phyloP scores from a whole-genome alignment of 2,329 filamentous ascomycete species.

The Grosmannia clavigera region DNA sequence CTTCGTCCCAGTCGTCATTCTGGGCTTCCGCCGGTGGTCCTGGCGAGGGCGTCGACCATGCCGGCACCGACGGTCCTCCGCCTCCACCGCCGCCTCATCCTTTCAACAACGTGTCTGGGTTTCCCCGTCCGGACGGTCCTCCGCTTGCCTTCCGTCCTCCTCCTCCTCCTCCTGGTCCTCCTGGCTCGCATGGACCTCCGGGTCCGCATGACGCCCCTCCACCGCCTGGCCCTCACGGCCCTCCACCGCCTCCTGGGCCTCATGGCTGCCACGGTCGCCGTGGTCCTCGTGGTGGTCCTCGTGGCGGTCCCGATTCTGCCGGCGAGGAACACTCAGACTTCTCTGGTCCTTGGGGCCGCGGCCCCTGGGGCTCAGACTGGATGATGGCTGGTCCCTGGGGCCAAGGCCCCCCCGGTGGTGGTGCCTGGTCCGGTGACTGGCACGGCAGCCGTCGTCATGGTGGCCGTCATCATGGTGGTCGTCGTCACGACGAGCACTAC shows the following conservation, averaged over 20 bases:
- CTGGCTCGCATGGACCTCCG: background rate
- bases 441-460: background rate
- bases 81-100: background rate
- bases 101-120: background rate
- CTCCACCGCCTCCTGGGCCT: background rate
- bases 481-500: slow-evolving; percentile 3
- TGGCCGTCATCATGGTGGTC: background rate
- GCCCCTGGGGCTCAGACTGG: background rate
- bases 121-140: background rate
- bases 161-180: background rate
- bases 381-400: slow-evolving; percentile 7
- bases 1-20: background rate
- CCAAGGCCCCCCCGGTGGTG: background rate
- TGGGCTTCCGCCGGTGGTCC: background rate
- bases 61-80: background rate
- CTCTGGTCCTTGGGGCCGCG: background rate
- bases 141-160: background rate
- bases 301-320: background rate
- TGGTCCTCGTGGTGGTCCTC: background rate
- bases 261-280: slow-evolving; percentile 2
- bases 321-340: background rate
- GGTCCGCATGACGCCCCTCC: background rate
- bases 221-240: background rate
- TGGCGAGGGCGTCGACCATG: slow-evolving; percentile 1
- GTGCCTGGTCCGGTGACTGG: background rate